These are phyloP conservation scores for Polymyxa betae DNA, from an alignment of 208 protist species.

Conservation along the genomic window DNA sequence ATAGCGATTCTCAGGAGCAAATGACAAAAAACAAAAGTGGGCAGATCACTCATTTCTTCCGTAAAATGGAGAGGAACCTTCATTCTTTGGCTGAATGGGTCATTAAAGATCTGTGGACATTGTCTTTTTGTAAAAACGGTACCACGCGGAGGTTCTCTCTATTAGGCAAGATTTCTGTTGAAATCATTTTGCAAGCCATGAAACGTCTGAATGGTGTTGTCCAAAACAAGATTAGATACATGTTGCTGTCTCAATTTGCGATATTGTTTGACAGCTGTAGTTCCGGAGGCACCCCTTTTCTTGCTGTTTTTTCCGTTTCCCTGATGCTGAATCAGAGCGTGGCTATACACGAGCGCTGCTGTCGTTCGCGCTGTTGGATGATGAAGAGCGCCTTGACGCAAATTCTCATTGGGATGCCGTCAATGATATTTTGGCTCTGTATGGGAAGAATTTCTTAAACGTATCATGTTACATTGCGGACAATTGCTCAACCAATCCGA, in stretches of 20 bases:
- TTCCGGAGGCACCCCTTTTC: background rate
- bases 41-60: background rate
- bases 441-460: background rate
- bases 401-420: background rate
- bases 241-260: background rate
- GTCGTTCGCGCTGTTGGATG: no score
- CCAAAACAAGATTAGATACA: background rate
- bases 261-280: background rate
- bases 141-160: background rate
- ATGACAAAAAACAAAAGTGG: background rate
- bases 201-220: background rate
- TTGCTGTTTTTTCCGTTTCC: no score
- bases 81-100: background rate
- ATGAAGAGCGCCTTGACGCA: background rate
- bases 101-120: background rate
- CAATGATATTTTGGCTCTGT: background rate
- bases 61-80: background rate
- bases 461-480: background rate
- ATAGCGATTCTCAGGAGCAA: background rate
- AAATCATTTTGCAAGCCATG: background rate
- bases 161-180: background rate
- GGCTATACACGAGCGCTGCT: no score
- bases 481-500: background rate
- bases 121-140: background rate
- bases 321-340: no score